These are phyloP conservation scores for Aegilops umbellulata DNA, from an alignment of 176 grass and related monocot species.

Conservation along the genomic window DNA sequence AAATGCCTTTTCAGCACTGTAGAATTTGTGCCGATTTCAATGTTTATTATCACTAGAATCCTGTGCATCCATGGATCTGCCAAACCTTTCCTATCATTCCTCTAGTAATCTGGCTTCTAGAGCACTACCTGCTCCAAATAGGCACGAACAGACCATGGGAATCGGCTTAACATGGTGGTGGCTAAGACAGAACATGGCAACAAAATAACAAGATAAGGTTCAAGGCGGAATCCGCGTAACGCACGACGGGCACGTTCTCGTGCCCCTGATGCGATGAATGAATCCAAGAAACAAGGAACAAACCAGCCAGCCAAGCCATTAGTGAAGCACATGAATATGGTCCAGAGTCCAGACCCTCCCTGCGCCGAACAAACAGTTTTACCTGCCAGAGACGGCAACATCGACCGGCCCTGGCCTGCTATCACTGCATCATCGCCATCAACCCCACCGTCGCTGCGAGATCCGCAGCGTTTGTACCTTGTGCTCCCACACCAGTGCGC, in stretches of 20 bases:
- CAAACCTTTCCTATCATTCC: neutral
- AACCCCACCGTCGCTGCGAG: neutral
- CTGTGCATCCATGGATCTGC: neutral
- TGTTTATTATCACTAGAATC: neutral
- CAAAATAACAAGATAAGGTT: conserved; percentile 5
- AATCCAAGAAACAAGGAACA: conserved; percentile 22
- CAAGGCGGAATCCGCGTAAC: neutral
- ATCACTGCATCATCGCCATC: neutral
- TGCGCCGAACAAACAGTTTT: conserved; percentile 22
- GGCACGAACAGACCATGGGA: neutral
- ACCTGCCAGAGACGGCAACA: neutral
- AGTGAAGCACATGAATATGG: conserved; percentile 15
- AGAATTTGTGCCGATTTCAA: neutral
- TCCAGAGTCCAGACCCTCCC: neutral
- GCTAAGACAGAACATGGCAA: neutral
- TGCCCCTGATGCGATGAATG: neutral
- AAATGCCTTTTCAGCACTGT: neutral
- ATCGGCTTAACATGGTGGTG: neutral
- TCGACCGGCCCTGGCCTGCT: neutral
- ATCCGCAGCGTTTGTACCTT: neutral
- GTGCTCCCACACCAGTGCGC: neutral
- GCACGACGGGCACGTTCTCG: neutral
- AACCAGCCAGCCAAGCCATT: neutral
- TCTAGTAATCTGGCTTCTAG: neutral
- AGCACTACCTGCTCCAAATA: neutral